A percentile compares a stretch with the other conserved stretches of the same genome.
phyloP scores from a whole-genome alignment of 805 yeast genomes.

The Cyberlindnera xishuangbannaensis region DNA sequence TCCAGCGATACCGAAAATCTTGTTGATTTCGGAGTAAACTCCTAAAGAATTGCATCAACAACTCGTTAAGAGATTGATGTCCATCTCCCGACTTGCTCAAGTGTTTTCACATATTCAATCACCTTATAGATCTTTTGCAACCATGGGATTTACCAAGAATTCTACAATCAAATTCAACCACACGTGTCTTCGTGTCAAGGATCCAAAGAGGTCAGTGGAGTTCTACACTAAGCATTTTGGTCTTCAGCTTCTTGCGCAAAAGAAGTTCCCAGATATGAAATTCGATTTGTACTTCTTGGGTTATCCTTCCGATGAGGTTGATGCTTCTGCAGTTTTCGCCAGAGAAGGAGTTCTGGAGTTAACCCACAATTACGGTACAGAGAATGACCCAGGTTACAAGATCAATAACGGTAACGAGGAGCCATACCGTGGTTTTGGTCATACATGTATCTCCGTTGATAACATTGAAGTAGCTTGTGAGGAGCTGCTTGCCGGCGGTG shows the following conservation, averaged over 20 bases:
- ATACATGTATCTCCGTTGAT: constrained; percentile 82
- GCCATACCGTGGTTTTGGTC: constrained; percentile 90
- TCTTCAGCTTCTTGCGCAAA: constrained; percentile 50
- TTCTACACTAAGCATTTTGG: constrained; percentile 77
- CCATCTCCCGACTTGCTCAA: too few species aligned
- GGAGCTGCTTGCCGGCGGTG: constrained; percentile 54
- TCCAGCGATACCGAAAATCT: too few species aligned
- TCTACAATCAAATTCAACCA: constrained; percentile 44
- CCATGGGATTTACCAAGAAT: constrained; percentile 9
- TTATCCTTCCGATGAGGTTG: constrained; percentile 14
- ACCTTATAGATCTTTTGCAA: too few species aligned
- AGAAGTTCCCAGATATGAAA: constrained; percentile 48
- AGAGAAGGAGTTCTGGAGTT: constrained; percentile 71
- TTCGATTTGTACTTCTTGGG: constrained; percentile 69
- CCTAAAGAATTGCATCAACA: too few species aligned
- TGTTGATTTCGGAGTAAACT: too few species aligned
- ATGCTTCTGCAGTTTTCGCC: constrained; percentile 10
- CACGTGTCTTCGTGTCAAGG: constrained; percentile 75
- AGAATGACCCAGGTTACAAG: constrained; percentile 47
- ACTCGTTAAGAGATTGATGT: too few species aligned
- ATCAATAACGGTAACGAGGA: constrained; percentile 79
- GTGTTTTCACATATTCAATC: too few species aligned
- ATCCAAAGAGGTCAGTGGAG: constrained; percentile 64
- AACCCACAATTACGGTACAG: constrained; percentile 74
- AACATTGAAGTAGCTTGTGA: constrained; percentile 62